A percentile compares a stretch with the other conserved stretches of the same genome.
Conservation (phyloP, 2,329 filamentous ascomycete genomes). For the Fusarium pseudocircinatum region DNA sequence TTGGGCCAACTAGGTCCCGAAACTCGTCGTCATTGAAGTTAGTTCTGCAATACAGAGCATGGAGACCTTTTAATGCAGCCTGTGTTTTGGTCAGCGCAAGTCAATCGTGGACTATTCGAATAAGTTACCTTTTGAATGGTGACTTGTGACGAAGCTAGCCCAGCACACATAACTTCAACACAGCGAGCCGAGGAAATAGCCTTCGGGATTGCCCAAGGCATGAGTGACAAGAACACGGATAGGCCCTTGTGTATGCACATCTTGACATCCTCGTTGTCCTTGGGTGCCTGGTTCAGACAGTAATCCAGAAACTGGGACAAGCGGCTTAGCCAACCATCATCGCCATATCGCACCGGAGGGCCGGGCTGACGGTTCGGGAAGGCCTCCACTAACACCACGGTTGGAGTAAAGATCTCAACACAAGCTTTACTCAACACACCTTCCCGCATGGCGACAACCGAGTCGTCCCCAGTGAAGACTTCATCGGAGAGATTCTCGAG, state of each 20-base stretch:
- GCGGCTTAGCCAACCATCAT: conserved; percentile 88
- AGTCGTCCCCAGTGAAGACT: conserved; percentile 90
- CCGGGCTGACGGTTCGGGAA: conserved; percentile 77
- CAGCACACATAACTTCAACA: conserved; percentile 75
- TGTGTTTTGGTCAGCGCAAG: conserved; percentile 47
- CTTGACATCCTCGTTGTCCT: conserved; percentile 73
- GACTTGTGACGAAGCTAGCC: conserved; percentile 75
- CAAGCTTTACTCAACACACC: conserved; percentile 87
- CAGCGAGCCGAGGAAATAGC: conserved; percentile 78
- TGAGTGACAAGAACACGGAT: conserved; percentile 78
- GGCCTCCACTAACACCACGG: conserved; percentile 75
- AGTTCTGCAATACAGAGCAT: conserved; percentile 79
- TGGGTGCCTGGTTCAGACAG: conserved; percentile 73
- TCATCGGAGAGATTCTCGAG: conserved; percentile 94
- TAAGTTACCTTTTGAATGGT: conserved; percentile 74
- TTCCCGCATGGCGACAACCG: conserved; percentile 83
- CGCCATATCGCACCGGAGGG: conserved; percentile 76
- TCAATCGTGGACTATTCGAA: not conserved
- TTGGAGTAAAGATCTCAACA: conserved; percentile 92
- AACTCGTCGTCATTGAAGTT: conserved; percentile 84
- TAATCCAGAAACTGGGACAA: conserved; percentile 78
- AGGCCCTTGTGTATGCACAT: conserved; percentile 80
- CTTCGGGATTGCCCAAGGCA: conserved; percentile 89
- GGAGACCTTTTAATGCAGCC: conserved; percentile 85
- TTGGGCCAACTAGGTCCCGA: conserved; percentile 77